Percentiles rank a stretch among this genome's conserved stretches.
Evolutionary conservation across 805 yeast genomes (phyloP).

Genomic region (Metschnikowia dekortorum): DNA sequence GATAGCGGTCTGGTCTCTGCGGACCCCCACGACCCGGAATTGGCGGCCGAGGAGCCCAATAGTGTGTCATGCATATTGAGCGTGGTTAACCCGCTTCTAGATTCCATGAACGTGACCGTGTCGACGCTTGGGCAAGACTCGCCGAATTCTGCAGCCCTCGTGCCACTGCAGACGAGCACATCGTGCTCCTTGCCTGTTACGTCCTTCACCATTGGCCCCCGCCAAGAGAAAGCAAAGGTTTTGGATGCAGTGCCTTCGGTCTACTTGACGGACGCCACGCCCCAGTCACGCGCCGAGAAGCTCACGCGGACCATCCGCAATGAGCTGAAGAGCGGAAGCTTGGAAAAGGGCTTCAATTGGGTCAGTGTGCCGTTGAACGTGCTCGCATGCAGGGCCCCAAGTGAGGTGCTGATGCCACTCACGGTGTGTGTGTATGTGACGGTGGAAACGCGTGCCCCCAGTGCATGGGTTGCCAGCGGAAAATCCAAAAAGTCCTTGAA

Average conservation of each 20-base stretch:
- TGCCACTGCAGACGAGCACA: neutral
- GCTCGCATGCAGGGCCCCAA: neutral
- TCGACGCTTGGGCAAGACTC: constrained; percentile 23
- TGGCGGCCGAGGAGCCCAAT: neutral
- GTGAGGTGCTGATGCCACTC: neutral
- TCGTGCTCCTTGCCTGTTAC: constrained; percentile 23
- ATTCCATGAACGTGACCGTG: constrained; percentile 19
- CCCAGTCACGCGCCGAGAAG: constrained; percentile 28
- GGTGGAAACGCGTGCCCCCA: constrained; percentile 24
- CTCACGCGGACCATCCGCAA: constrained; percentile 21
- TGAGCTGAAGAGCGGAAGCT: constrained; percentile 6
- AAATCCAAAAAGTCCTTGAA: constrained; percentile 14
- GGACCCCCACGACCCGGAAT: neutral
- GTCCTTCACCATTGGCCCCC: constrained; percentile 19
- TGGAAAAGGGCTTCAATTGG: constrained; percentile 31
- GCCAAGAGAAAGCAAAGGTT: constrained; percentile 16
- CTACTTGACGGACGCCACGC: constrained; percentile 25
- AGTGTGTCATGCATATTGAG: constrained; percentile 20
- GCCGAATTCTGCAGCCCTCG: constrained; percentile 4
- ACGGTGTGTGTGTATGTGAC: constrained; percentile 29
- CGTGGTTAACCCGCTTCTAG: constrained; percentile 29
- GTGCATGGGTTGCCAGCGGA: constrained; percentile 13
- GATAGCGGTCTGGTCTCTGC: neutral
- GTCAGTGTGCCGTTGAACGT: constrained; percentile 28
- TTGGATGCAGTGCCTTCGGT: constrained; percentile 35